A percentile compares a stretch with the other conserved stretches of the same genome.
Conservation (phyloP, 2,329 filamentous ascomycete genomes). For the Macrophomina tecta region DNA sequence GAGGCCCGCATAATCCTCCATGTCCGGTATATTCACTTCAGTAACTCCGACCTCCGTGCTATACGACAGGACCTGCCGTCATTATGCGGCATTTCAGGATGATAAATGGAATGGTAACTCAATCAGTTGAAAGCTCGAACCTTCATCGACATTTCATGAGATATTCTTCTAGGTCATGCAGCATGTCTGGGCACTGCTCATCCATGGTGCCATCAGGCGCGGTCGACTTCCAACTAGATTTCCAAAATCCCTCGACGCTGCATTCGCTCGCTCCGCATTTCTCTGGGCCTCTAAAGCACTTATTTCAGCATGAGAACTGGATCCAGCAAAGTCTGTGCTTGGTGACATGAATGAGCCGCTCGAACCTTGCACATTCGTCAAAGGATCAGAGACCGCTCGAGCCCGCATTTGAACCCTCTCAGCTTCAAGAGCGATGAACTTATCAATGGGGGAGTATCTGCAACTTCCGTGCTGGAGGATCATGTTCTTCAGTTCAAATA, state of each 20-base stretch:
- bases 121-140: no score
- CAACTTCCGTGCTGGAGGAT: constrained; percentile 41
- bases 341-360: neutral
- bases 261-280: neutral
- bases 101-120: neutral
- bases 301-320: neutral
- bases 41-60: neutral
- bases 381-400: neutral
- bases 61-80: neutral
- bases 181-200: constrained; percentile 1
- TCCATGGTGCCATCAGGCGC: neutral
- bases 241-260: neutral
- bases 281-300: neutral
- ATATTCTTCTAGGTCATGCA: neutral
- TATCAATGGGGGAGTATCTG: constrained; percentile 34
- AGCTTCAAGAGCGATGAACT: constrained; percentile 1
- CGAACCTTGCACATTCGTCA: neutral
- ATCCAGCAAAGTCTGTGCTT: neutral
- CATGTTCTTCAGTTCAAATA: constrained; percentile 27
- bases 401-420: neutral
- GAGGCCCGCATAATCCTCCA: neutral
- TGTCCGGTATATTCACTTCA: neutral
- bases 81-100: neutral
- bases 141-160: no score
- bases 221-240: neutral